phyloP scores from a whole-genome alignment of 495 filamentous ascomycete genomes.

The Sphaerosporella brunnea region DNA sequence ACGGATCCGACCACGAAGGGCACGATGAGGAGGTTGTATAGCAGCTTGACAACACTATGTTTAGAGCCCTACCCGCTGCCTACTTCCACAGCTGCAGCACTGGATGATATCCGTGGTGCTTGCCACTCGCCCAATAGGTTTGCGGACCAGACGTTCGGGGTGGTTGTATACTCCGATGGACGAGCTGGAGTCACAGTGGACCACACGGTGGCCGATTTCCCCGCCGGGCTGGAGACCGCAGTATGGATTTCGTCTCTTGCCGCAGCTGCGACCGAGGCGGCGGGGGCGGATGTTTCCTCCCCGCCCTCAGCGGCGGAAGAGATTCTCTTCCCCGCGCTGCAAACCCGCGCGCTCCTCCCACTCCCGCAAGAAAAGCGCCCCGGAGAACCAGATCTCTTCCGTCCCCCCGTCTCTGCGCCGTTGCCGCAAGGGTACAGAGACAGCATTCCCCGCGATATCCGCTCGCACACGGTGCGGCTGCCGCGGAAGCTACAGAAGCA shows the following conservation, averaged over 20 bases:
- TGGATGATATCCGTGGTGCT: constrained; percentile 11
- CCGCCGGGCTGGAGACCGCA: not conserved
- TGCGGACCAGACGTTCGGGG: constrained; percentile 10
- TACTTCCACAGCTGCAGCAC: not conserved
- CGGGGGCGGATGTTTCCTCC: too few species aligned
- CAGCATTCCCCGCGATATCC: not conserved
- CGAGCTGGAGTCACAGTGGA: not conserved
- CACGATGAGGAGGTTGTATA: constrained; percentile 3
- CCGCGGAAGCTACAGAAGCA: not conserved
- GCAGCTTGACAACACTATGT: constrained; percentile 4
- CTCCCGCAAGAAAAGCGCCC: too few species aligned
- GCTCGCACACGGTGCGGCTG: not conserved
- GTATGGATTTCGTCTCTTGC: not conserved
- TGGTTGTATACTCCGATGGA: not conserved
- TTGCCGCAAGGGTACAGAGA: not conserved
- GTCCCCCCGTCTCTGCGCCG: not conserved
- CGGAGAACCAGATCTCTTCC: not conserved
- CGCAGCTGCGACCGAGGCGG: not conserved
- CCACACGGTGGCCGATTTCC: not conserved
- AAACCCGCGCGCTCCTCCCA: not conserved
- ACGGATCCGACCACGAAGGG: not conserved
- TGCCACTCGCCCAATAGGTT: constrained; percentile 12
- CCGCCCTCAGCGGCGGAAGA: not conserved
- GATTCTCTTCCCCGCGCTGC: not conserved
- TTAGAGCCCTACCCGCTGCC: constrained; percentile 8